Base-by-base conservation (phyloP, 768 basidiomycete genomes). In the Boletus edulis region DNA sequence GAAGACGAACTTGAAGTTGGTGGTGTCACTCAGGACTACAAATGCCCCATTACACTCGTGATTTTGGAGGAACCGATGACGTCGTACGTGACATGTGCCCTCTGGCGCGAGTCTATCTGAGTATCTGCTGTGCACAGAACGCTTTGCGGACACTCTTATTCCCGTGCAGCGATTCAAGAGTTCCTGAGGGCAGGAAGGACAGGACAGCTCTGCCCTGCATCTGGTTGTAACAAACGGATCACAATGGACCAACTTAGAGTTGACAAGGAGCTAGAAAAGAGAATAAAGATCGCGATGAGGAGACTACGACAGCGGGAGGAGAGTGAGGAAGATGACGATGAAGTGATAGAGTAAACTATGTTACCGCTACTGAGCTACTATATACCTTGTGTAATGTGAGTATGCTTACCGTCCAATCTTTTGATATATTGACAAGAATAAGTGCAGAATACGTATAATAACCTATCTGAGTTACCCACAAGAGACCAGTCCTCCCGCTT, bases 1-100 rank as follows among this genome's bases (percentile, higher is more conserved):
- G 94, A 95, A 32, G 90, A 94, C 49, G 95, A 97, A 13, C 71
- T 98, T 32, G 88, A 94, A 71, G 76, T 96, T 47, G 95, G 95
- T 49, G 94, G 92, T 24, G 79, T 86, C 29, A 88, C 85, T 7
- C 89, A 91, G 64, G 86, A 85, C 62, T 92, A 86, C 76, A 87
- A 83, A 52, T 96, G 94, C 61, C 94, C 94, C 3, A 74, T 98
- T 47, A 85, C 88, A 1, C 75, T 94, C 42, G 80, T 75, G 3
- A 67, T 78, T 14, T 77, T 92, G 38, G 78, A 77, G 20, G 77
- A 96, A 48, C 93, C 95, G 3, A 74, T 90, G 55, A 92, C 88
- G 4, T 93, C 91, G 94, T 95, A 66, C 52, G 88, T 63, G 32
- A 44, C n/a, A 43, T 46, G 46, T 20, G 18, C 5, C 20, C n/a